phyloP scores from a whole-genome alignment of 2,329 filamentous ascomycete genomes.

The Fusarium brevicatenulatum region DNA sequence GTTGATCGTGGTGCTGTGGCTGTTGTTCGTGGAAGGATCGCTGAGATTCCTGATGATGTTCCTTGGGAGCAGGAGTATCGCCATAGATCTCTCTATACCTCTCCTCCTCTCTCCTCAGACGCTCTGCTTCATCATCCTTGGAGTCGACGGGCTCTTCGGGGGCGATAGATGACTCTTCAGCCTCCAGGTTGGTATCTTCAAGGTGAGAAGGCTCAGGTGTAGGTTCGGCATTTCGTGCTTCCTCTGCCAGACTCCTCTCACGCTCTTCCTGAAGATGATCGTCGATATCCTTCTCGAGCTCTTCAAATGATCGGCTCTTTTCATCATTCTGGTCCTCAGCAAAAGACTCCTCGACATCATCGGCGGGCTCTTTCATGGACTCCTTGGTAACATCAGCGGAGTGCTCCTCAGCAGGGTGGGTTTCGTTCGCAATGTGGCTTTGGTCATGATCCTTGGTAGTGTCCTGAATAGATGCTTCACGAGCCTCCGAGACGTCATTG shows the following conservation, averaged over 20 bases:
- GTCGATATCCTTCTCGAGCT: constrained; percentile 36
- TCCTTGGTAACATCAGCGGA: constrained; percentile 14
- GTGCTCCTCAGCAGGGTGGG: constrained; percentile 7
- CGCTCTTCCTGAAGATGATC: constrained; percentile 37
- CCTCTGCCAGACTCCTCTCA: constrained; percentile 29
- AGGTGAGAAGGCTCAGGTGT: constrained; percentile 31
- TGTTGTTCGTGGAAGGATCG: constrained; percentile 17
- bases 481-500: neutral
- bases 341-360: constrained; percentile 4
- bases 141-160: constrained; percentile 5
- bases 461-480: neutral
- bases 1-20: constrained; percentile 19
- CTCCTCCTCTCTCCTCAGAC: constrained; percentile 58
- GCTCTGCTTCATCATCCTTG: constrained; percentile 43
- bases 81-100: constrained; percentile 64
- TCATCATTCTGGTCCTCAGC: constrained; percentile 3
- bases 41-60: constrained; percentile 6
- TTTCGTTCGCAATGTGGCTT: neutral
- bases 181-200: constrained; percentile 12
- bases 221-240: constrained; percentile 1
- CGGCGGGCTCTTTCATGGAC: neutral
- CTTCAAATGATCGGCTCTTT: constrained; percentile 28
- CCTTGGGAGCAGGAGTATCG: constrained; percentile 11
- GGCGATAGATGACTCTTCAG: constrained; percentile 13
- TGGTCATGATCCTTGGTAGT: neutral